Base-by-base conservation (phyloP, 768 basidiomycete genomes). In the Leccinum olivaceopallidum region DNA sequence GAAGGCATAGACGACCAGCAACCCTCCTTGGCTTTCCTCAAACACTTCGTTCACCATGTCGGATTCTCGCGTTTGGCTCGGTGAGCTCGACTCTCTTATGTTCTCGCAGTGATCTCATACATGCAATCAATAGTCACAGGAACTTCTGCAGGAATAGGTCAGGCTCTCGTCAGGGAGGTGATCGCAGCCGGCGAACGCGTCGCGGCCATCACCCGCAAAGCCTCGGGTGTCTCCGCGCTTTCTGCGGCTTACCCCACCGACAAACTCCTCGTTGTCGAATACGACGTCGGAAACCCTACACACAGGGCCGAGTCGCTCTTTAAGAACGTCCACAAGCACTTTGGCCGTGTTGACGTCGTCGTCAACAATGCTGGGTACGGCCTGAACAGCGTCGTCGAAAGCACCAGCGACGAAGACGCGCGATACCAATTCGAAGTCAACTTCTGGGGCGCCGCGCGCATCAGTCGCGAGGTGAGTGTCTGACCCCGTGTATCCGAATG, bases 81-180 rank as follows among this genome's bases (percentile, higher is more conserved):
- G 67, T 69, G 55, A 54, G 68, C 61, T 14, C 5, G 7, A 24
- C 16, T 5, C 14, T 47, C 16, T 34, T 12, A 26, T 51, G 32
- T 6, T 28, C 22, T n/a, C 3, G 6, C 51, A 16, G 10, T 47
- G 39, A 8, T 59, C 57, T 68, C 14, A 12, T 24, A 12, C 30
- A 1, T 42, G 26, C 20, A 7, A 18, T 44, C 10, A 14, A 44
- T 10, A 79, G 82, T 80, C 50, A 80, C 78, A 18, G 80, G 79
- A 44, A 67, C 78, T 4, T 77, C 76, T 1, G 60, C 76, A 1
- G 78, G 79, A 18, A 75, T 81, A 37, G 79, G 80, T 3, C 71
- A 71, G 18, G 57, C 64, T 13, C 65, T 74, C 18, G 70, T 71
- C 22, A 72, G 66, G 22, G 64, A 72, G 1, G 71, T 63, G 10